Conservation (phyloP, 73 alveolate species). For the Paramecium octaurelia region DNA sequence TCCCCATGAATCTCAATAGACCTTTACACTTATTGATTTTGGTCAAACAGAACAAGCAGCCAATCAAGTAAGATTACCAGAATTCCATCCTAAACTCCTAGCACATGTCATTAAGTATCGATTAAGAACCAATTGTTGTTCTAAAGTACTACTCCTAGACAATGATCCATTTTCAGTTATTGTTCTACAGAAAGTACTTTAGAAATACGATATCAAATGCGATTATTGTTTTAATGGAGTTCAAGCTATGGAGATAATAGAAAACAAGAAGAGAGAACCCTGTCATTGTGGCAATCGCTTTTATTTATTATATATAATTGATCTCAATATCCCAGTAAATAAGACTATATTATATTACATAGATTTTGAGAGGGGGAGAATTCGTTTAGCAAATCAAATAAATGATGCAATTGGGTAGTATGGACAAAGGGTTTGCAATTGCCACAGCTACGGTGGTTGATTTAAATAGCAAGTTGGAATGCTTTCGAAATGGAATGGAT, state of each 20-base stretch:
- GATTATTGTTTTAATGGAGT: not conserved
- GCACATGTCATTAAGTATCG: not conserved
- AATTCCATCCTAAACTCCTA: not conserved
- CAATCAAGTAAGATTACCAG: not conserved
- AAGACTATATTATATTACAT: not conserved
- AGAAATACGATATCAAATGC: not conserved
- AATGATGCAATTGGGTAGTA: not conserved
- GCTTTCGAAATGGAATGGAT: conserved; percentile 27
- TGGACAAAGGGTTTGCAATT: conserved; percentile 29
- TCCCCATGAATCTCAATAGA: not conserved
- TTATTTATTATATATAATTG: not conserved
- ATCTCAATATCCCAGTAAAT: not conserved
- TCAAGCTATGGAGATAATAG: not conserved
- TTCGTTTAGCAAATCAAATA: not conserved
- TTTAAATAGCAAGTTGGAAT: not conserved
- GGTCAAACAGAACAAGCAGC: not conserved
- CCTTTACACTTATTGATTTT: not conserved
- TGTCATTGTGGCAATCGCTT: conserved; percentile 10
- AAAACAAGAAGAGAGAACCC: not conserved
- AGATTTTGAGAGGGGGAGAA: not conserved
- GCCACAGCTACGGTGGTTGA: conserved; percentile 25
- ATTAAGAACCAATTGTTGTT: not conserved
- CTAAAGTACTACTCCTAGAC: not conserved
- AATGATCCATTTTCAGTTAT: not conserved
- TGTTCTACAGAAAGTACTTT: not conserved